Base-by-base conservation (phyloP, 345 rosid species). In the Cardiospermum halicacabum region DNA sequence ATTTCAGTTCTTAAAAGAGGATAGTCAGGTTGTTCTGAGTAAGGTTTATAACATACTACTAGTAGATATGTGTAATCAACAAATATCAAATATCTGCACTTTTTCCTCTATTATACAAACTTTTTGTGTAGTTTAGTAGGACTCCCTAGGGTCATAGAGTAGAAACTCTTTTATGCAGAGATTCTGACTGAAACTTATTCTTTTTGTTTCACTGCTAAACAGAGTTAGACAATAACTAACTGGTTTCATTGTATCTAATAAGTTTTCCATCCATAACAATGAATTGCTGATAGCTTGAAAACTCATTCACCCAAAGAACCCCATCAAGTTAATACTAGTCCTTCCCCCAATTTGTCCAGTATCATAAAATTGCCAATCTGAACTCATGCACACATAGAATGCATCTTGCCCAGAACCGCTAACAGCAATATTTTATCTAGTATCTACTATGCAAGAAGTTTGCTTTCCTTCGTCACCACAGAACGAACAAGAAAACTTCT, bases 291-390 rank as follows among this genome's bases (percentile, higher is more conserved):
- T 39, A 9, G 43, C 10, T 9, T 0, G 3, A 39, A 39, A 15
- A 39, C 43, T 39, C 8, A 15, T 39, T 39, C 16, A 22, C 37
- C 12, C 13, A 21, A 24, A 25, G 8, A 13, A 39, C 11, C 53
- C 36, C 15, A 21, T 42, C 49, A 39, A 59, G 18, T 59, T 43
- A 60, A 26, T 58, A 30, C 13, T 28, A 59, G 34, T 60, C 47
- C 53, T 40, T 1, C 13, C 31, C 48, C 13, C 30, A 22, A 32
- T 57, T 58, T 37, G 12, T 37, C 19, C 61, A 11, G 7, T 11
- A 3, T 25, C 47, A 36, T 6, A 1, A 11, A 3, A 56, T 21
- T 21, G 25, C 18, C 37, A 36, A 40, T 36, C 15, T 4, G 25
- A 13, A 39, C 34, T 24, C 22, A 26, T n/a, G 7, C 12, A 2